Base-by-base conservation (phyloP, 2,329 filamentous ascomycete genomes). In the Plectosphaerella plurivora region DNA sequence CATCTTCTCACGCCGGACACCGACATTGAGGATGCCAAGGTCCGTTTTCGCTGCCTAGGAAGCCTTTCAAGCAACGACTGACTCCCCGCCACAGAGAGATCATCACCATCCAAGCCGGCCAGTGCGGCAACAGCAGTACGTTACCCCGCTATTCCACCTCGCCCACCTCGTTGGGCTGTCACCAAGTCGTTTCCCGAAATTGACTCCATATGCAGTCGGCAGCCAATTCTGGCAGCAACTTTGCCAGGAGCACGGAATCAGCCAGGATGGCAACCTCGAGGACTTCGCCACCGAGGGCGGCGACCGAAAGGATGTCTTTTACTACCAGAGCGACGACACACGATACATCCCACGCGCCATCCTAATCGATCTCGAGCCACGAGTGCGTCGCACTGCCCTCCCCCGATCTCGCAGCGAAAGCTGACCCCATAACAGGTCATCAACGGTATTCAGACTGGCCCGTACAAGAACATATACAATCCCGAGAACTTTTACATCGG, bases 161-260 rank as follows among this genome's bases (percentile, higher is more conserved):
- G 33, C 28, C 39, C 28, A 18, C 49, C 35, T 28, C 24, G 39
- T 42, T 10, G 9, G 39, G n/a, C 5, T 18, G 42, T 12, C 58
- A 57, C 61, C 57, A 46, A 55, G 59, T 24, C 46, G n/a, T n/a
- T 20, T n/a, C n/a, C n/a, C 22, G 51, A 48, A 46, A 39, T 33
- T 49, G 14, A 33, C 16, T 16, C 8, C 10, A 15, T 51, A 24
- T 55, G 39, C 65, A 96, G 91, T 97, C 70, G 94, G 94, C 55
- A 93, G 90, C 65, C 91, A 97, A 68, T 99, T 99, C 75, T 99
- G 94, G 94, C 93, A 97, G 71, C 94, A 97, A 74, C 83, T 97
- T 55, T 99, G 94, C 72, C 88, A 93, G 69, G 94, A 99, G 73
- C 94, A 99, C 68, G 94, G 95, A 57, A 99, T 99, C 75, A 96